A percentile compares a stretch with the other conserved stretches of the same genome.
Evolutionary conservation across 495 filamentous ascomycete species (phyloP).

Genomic region (Pseudomonodictys pantanalensis): DNA sequence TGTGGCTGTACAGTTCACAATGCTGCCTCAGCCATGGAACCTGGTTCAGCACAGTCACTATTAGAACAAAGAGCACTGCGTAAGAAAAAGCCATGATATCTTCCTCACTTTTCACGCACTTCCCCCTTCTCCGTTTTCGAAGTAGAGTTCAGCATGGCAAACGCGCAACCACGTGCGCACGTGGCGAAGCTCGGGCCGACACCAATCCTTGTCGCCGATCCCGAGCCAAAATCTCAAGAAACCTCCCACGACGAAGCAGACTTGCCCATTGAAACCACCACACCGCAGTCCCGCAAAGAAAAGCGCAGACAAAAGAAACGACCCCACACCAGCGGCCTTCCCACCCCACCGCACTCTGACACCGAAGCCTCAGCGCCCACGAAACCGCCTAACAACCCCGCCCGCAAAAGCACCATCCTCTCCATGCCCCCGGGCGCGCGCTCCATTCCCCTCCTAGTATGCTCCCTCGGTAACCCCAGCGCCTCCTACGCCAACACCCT

Average conservation of each 20-base stretch:
- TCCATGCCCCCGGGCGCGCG: slow-evolving; percentile 12
- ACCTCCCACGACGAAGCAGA: neutral
- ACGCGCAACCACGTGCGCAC: slow-evolving; percentile 29
- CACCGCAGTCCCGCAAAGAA: slow-evolving; percentile 7
- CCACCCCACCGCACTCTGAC: neutral
- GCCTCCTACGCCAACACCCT: slow-evolving; percentile 64
- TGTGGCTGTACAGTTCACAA: slow-evolving; percentile 27
- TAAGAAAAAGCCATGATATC: too few species aligned
- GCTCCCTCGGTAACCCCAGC: slow-evolving; percentile 69
- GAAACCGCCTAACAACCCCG: neutral
- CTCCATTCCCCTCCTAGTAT: slow-evolving; percentile 56
- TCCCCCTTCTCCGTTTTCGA: neutral
- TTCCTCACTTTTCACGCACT: too few species aligned
- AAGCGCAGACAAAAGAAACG: slow-evolving; percentile 21
- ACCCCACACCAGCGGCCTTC: neutral
- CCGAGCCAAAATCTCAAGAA: slow-evolving; percentile 1
- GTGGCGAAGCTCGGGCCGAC: slow-evolving; percentile 9
- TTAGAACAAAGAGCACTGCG: too few species aligned
- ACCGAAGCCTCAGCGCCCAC: neutral
- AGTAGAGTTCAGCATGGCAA: neutral
- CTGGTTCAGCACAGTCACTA: neutral
- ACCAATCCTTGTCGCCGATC: neutral
- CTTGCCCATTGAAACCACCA: neutral
- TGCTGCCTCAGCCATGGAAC: neutral
- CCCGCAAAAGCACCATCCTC: neutral